A percentile compares a stretch with the other conserved stretches of the same genome.
Conservation (phyloP, 2,329 filamentous ascomycete genomes). For the Penicillium sp. region DNA sequence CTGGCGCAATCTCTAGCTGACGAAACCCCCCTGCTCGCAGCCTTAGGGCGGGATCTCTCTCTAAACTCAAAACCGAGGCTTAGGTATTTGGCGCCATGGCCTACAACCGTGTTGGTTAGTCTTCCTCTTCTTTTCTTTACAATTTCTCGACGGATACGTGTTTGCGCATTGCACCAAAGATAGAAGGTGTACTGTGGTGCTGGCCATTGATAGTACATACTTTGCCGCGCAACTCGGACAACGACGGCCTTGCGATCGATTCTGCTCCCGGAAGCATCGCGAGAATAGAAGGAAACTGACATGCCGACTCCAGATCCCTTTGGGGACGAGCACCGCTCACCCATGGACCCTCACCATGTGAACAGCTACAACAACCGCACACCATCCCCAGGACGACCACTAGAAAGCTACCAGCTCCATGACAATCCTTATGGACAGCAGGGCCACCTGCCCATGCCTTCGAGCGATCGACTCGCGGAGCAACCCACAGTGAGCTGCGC, state of each 20-base stretch:
- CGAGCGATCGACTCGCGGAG: slow-evolving; percentile 76
- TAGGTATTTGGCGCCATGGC: slow-evolving; percentile 51
- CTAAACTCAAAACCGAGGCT: slow-evolving; percentile 30
- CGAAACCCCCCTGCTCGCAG: slow-evolving; percentile 23
- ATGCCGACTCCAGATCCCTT: slow-evolving; percentile 45
- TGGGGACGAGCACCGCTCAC: slow-evolving; percentile 49
- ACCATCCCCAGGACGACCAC: slow-evolving; percentile 77
- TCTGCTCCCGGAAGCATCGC: slow-evolving; percentile 5
- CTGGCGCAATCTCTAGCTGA: slow-evolving; percentile 40
- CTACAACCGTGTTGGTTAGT: slow-evolving; percentile 76
- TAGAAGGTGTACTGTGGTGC: slow-evolving; percentile 12
- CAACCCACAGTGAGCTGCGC: slow-evolving; percentile 78
- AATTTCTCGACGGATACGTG: not conserved
- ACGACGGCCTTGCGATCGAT: slow-evolving; percentile 6
- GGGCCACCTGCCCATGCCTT: slow-evolving; percentile 71
- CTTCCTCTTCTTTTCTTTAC: slow-evolving; percentile 31
- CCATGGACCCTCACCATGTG: slow-evolving; percentile 61
- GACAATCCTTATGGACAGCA: slow-evolving; percentile 71
- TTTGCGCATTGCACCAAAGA: slow-evolving; percentile 1
- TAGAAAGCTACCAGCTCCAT: slow-evolving; percentile 80
- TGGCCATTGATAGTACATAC: slow-evolving; percentile 18
- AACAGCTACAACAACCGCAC: slow-evolving; percentile 58
- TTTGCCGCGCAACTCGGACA: slow-evolving; percentile 11
- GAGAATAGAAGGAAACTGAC: slow-evolving; percentile 30
- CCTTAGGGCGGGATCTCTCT: slow-evolving; percentile 31